These are phyloP conservation scores for Casuarina glauca DNA, from an alignment of 306 rosid genomes.

Conservation along the genomic window DNA sequence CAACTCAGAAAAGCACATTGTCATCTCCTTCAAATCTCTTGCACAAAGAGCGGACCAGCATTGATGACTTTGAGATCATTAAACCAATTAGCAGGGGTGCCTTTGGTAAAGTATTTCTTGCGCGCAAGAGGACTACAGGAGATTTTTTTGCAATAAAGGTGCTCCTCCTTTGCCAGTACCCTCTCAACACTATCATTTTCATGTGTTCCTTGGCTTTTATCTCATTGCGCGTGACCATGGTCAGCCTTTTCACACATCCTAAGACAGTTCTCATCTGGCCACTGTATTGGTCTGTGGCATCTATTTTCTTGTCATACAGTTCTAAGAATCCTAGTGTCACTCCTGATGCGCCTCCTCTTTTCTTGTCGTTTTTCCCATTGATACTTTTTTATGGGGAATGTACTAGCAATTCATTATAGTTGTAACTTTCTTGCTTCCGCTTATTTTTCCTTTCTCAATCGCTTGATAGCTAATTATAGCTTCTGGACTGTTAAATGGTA, in stretches of 20 bases:
- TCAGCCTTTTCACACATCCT: neutral
- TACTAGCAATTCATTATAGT: neutral
- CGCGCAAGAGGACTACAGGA: conserved; percentile 11
- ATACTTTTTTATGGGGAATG: neutral
- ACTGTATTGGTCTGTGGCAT: conserved; percentile 2
- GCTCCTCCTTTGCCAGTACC: neutral
- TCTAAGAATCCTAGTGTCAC: neutral
- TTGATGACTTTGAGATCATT: conserved; percentile 15
- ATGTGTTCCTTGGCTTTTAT: neutral
- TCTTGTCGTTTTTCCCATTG: neutral
- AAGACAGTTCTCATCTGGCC: neutral
- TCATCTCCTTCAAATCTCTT: neutral
- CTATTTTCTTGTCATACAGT: neutral
- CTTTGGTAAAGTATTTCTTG: conserved; percentile 17
- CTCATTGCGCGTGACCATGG: neutral
- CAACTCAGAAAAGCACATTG: neutral
- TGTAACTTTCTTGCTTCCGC: neutral
- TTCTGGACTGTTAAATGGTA: neutral
- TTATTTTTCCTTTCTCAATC: neutral
- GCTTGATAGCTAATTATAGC: neutral
- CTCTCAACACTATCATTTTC: neutral
- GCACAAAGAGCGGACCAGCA: conserved; percentile 11
- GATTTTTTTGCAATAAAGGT: conserved; percentile 17
- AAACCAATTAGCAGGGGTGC: conserved; percentile 19
- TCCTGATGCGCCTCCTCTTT: neutral